Base-by-base conservation (phyloP, 768 basidiomycete genomes). In the Strobilomyces confusus region DNA sequence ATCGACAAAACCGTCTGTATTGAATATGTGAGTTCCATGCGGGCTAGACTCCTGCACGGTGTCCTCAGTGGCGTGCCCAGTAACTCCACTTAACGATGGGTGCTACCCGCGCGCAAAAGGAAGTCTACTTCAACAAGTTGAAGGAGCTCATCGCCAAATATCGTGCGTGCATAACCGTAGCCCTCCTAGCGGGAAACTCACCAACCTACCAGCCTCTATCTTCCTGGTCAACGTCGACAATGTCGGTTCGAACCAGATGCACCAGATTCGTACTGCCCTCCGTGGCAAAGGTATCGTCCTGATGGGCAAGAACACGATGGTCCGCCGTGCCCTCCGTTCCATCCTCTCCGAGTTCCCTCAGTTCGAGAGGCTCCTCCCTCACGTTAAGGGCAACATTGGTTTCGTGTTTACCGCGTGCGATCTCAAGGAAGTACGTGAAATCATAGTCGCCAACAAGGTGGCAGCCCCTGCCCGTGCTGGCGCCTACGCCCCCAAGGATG, bases 271-370 rank as follows among this genome's bases (percentile, higher is more conserved):
- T 80, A 88, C 86, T 50, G 80, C 95, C 47, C 92, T 99, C 73
- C 92, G 97, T 65, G 93, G 94, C 68, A 93, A 91, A 73, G 97
- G 92, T 78, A 77, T 94, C 56, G 94, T 99, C 61, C 76, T 99
- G 65, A 99, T 99, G 97, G 97, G 97, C 71, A 99, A 99, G 80
- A 99, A 99, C 86, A 99, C 97, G 71, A 98, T 98, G 95, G 95
- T 99, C 66, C 92, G 97, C 78, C 92, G 97, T 66, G 97, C 94
- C 56, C 82, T 99, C 58, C 93, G 97, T 59, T 80, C 86, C 66
- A 84, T 98, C 75, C 84, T 98, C 68, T 56, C 81, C 61, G 97
- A 98, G 65, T 80, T 76, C 79, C 97, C 95, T 49, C 87, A 94
- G 70, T 95, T 87, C 78, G 97, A 99, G 79, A 89, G 84, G 67